Evolutionary conservation across 305 asterid species (phyloP), one percentile per base, ranked within the genome.

Genomic region (Ilex paraguariensis): DNA sequence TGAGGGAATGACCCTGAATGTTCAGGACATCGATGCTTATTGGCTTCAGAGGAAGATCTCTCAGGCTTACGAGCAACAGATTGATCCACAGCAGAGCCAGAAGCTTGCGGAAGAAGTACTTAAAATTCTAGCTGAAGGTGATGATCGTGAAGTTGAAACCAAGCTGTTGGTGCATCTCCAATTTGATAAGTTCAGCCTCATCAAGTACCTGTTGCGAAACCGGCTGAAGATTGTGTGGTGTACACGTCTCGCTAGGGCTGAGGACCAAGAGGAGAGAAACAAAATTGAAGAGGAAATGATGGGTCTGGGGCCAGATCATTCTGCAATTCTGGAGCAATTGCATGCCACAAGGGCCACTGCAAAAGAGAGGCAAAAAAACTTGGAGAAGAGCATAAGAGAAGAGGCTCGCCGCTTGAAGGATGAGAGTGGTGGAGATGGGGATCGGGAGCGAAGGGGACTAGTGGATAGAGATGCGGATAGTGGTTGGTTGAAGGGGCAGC

Each of bases 41-140:
- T 90, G 96, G 97, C 96, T 93, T 73, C 95, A 93, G 64, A 83
- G 99, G 78, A 93, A 93, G 84, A 93, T 93, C 65, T 87, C 96
- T 11, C 95, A 81, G 69, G 99, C 97, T 55, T 87, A 90, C 82
- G 99, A 83, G 70, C 92, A 86, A 63, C 81, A 85, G 66, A 90
- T 90, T 63, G 97, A 93, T 74, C 89, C 96, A 0, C 92, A 83
- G 65, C 92, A 90, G 72, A 84, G 97, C 71, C 95, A 90, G 81
- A 86, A 82, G 73, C 92, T 93, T 17, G 95, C 95, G 4, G 97
- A 90, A 68, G 95, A 86, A 69, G 88, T 93, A 64, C 89, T 93
- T 58, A 84, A 79, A 73, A 87, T 87, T 79, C 97, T 93, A 56
- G 91, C 88, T 32, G 91, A 90, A 70, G 94, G 95, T 21, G 95